Base-by-base conservation (phyloP, 768 basidiomycete genomes). In the Lactarius indigo region DNA sequence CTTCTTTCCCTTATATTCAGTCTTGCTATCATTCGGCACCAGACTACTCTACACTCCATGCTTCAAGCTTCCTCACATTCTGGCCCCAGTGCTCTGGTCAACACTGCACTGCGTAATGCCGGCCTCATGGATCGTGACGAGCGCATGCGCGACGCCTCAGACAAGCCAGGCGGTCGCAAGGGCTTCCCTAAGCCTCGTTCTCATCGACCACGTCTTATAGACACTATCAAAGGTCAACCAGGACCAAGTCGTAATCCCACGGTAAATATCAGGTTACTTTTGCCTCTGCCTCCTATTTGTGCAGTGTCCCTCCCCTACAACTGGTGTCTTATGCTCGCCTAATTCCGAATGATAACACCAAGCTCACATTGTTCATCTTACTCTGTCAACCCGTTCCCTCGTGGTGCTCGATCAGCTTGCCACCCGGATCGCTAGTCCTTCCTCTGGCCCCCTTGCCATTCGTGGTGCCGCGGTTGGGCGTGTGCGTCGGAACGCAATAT, bases 81-180 rank as follows among this genome's bases (percentile, higher is more conserved):
- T 18, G 84, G 87, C 70, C 79, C 83, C 60, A 84, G 87, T 70
- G 74, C 82, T 33, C 77, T 92, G 23, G 89, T 85, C 26, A 70
- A 82, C 65, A 87, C 77, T 64, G 87, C 89, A 35, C 79, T 92
- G 30, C 86, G 87, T 65, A 85, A 77, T 42, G 90, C 88, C 3
- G 91, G 90, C 50, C 85, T 92, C 73, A 87, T 91, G 68, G 90
- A 91, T 81, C 80, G 84, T 64, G 91, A 92, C 75, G 80, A 86
- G 64, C 83, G 80, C 70, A 92, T 92, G 91, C 84, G 86, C 68
- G 90, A 92, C 72, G 78, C 80, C 54, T 80, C 83, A 10, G 85
- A 86, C 78, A 89, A 81, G 71, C 89, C 88, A 6, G 88, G 89
- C 59, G 90, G 89, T 28, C 84, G 90, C 73, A 92, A 92, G 75